Evolutionary conservation across 2,329 filamentous ascomycete species (phyloP), one percentile per base, ranked within the genome.

Genomic region (Colletotrichum lupini): DNA sequence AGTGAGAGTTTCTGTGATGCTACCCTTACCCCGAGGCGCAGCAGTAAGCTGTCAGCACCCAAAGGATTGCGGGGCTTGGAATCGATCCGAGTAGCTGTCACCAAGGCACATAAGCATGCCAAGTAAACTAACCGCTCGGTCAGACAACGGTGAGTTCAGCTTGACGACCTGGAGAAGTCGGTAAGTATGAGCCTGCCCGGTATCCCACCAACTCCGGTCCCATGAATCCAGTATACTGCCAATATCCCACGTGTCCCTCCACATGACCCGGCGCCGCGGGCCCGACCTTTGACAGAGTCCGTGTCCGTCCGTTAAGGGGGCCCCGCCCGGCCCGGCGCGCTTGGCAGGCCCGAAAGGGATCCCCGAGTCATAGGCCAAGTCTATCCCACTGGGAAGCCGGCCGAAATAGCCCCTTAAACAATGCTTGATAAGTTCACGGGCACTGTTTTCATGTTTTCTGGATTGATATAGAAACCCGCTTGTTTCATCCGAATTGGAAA

Each of bases 341-440:
- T 55, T 66, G 67, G 28, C 67, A 19, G 32, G 14, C 30, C 49
- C 46, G 46, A 46, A 55, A 19, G 8, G 11, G 42, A 49, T 4
- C 9, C 49, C 32, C 67, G 55, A 70, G 60, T 60, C 67, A 70
- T 60, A 58, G 28, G 59, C 26, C 61, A 14, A 52, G 30, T n/a
- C 19, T 69, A 69, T 28, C 46, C 32, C 46, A 62, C 53, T 56
- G 30, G 32, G 30, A 66, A 66, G 60, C 56, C 49, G 28, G 28
- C 26, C 60, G 67, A 37, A 16, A 28, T 22, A 56, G 5, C 32
- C 60, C 26, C 60, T 49, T 57, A 14, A 49, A 28, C 35, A 57
- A 70, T 70, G 60, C 67, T n/a, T 11, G 3, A 24, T 24, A 1
- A 11, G 16, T n/a, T 11, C 2, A 19, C 28, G 2, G 16, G 16